A percentile compares a stretch with the other conserved stretches of the same genome.
phyloP scores from a whole-genome alignment of 148 eudicot species.

The Rhododendron vialii region DNA sequence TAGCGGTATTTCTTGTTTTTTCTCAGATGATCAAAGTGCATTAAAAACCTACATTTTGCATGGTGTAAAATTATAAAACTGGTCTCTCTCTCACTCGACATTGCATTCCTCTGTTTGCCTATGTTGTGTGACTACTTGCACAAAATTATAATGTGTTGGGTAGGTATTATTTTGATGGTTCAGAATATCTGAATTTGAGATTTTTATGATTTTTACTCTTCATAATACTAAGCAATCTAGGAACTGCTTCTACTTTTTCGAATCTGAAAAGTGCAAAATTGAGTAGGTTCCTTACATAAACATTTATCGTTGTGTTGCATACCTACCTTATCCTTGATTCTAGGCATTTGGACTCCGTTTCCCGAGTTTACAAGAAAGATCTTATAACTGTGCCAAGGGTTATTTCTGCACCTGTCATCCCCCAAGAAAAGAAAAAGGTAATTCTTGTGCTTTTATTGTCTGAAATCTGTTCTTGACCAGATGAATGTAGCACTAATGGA shows the following conservation, averaged over 20 bases:
- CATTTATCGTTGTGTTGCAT: background rate
- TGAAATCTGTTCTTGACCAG: background rate
- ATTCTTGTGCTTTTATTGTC: background rate
- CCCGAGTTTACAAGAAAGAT: slow-evolving; percentile 54
- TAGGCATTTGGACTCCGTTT: slow-evolving; percentile 56
- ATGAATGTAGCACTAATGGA: background rate
- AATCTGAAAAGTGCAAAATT: background rate
- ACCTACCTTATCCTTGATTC: background rate
- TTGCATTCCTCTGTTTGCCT: background rate
- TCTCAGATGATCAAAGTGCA: background rate
- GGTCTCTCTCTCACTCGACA: background rate
- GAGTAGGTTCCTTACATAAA: background rate
- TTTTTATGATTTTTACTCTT: background rate
- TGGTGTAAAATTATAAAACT: background rate
- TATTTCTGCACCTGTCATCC: slow-evolving; percentile 33
- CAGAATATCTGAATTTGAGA: background rate
- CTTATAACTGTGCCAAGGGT: slow-evolving; percentile 34
- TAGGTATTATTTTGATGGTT: background rate
- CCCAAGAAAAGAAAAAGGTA: slow-evolving; percentile 96
- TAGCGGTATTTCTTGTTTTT: background rate
- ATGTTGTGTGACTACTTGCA: background rate
- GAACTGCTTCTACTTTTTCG: background rate
- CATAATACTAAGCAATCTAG: background rate
- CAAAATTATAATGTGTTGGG: background rate
- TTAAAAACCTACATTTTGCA: background rate